Base-by-base conservation (phyloP, 2,329 filamentous ascomycete species). In the Verticillium klebahnii region DNA sequence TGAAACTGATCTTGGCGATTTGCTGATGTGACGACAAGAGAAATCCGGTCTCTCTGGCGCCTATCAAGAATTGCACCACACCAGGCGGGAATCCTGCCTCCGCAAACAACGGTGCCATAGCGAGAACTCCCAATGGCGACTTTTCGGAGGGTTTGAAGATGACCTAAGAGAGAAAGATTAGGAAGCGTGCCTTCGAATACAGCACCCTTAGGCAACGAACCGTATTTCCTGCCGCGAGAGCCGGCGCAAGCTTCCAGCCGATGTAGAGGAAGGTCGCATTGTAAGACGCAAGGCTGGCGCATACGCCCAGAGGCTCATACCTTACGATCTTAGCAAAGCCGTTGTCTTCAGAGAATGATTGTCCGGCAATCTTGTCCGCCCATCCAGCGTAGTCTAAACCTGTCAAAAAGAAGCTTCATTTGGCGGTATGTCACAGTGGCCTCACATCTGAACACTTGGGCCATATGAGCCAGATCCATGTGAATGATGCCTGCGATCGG, bases 81-180 rank as follows among this genome's bases (percentile, higher is more conserved):
- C 65, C 65, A 9, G 61, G 60, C n/a, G 67, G 63, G 23, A 69
- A 64, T 2, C 67, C 61, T n/a, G 64, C 63, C 67, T 92, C 81
- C 64, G 85, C 83, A 65, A 92, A 80, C 19, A 92, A 77, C 34
- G 84, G 83, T 1, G 73, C 74, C 1, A 77, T 66, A 45, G 94
- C 93, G 88, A 94, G 92, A 70, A 88, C 87, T 11, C 90, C 90
- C 63, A 91, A 91, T 8, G 91, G 91, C 70, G 93, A 91, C 63
- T 91, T 86, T 79, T 95, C 91, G 0, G 91, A 94, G 6, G 91
- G 91, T 82, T 95, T 95, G 69, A 95, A 81, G 67, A 95, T 85
- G 62, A 93, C 75, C 1, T 82, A 82, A 69, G 86, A 11, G 8
- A 11, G 6, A 52, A 25, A 6, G 5, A 9, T 45, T 9, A 45